Evolutionary conservation across 1,139 yeast species (phyloP).

Genomic region (Zygoascus hellenicus): DNA sequence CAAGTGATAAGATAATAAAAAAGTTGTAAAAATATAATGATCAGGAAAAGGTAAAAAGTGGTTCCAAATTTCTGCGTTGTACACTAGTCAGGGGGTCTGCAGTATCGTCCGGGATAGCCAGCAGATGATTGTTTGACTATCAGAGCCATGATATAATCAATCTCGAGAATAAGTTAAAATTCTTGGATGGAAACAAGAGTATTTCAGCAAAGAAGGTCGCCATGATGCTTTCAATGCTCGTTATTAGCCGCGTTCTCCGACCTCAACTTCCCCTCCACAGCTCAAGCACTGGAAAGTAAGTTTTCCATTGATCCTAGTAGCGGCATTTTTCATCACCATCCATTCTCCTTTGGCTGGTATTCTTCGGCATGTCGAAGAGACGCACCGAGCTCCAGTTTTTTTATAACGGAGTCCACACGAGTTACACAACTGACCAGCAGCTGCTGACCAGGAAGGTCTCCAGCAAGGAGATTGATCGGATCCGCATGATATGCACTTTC

Average conservation of each 20-base stretch:
- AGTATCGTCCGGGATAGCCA: no score
- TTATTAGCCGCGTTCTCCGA: conserved; percentile 23
- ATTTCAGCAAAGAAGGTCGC: no score
- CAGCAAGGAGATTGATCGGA: conserved; percentile 94
- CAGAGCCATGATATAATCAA: no score
- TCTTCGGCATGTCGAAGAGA: conserved; percentile 66
- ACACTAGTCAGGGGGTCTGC: no score
- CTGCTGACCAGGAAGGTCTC: conserved; percentile 93
- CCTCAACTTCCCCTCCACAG: conserved; percentile 58
- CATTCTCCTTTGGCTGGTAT: conserved; percentile 97
- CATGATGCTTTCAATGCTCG: no score
- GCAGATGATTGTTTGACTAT: no score
- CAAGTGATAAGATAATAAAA: no score
- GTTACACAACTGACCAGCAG: conserved; percentile 90
- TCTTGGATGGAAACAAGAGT: no score
- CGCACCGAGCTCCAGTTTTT: conserved; percentile 88
- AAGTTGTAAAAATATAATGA: no score
- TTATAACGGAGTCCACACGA: conserved; percentile 94
- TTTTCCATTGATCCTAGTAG: conserved; percentile 41
- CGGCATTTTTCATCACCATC: conserved; percentile 76
- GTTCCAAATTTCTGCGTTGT: no score
- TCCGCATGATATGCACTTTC: conserved; percentile 80
- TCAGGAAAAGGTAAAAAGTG: no score
- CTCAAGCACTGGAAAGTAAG: conserved; percentile 53
- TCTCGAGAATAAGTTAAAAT: no score